Percentiles rank a stretch among this genome's conserved stretches.
Conservation (phyloP, 139 green algal species). For the Ettlia oleoabundans region DNA sequence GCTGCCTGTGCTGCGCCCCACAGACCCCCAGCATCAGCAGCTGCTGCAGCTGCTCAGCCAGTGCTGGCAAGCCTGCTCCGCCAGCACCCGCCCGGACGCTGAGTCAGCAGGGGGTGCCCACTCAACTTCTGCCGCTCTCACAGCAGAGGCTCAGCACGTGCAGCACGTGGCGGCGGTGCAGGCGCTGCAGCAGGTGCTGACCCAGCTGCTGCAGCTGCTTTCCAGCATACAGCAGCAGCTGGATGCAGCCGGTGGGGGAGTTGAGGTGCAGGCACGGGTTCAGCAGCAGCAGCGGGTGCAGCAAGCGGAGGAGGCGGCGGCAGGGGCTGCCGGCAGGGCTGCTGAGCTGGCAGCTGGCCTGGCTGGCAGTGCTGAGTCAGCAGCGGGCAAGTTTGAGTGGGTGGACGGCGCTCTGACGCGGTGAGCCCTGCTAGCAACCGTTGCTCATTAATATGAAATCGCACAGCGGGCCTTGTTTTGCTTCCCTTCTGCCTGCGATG, state of each 20-base stretch:
- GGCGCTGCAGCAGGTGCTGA: slow-evolving; percentile 15
- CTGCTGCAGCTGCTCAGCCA: neutral
- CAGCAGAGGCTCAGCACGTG: slow-evolving; percentile 20
- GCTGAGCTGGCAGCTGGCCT: slow-evolving; percentile 48
- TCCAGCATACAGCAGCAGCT: neutral
- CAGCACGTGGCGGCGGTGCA: slow-evolving; percentile 25
- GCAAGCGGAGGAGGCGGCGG: neutral
- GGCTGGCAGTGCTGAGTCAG: slow-evolving; percentile 32
- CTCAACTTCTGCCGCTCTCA: neutral
- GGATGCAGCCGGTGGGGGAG: too few relatives aligned
- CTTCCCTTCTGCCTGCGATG: too few relatives aligned
- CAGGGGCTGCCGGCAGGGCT: neutral
- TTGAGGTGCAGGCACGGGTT: too few relatives aligned
- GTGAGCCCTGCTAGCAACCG: too few relatives aligned
- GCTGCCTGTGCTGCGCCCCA: slow-evolving; percentile 14
- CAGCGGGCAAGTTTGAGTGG: slow-evolving; percentile 95
- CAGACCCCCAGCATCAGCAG: slow-evolving; percentile 23
- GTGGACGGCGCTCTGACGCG: slow-evolving; percentile 91
- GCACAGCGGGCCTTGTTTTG: too few relatives aligned
- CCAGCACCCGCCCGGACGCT: neutral
- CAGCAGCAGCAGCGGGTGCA: slow-evolving; percentile 1
- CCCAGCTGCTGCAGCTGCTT: slow-evolving; percentile 41
- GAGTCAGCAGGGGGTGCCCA: neutral
- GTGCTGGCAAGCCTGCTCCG: neutral
- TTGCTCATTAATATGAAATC: too few relatives aligned